These are phyloP conservation scores for Dactylellina leptospora DNA, from an alignment of 2,329 filamentous ascomycete genomes.

Conservation along the genomic window DNA sequence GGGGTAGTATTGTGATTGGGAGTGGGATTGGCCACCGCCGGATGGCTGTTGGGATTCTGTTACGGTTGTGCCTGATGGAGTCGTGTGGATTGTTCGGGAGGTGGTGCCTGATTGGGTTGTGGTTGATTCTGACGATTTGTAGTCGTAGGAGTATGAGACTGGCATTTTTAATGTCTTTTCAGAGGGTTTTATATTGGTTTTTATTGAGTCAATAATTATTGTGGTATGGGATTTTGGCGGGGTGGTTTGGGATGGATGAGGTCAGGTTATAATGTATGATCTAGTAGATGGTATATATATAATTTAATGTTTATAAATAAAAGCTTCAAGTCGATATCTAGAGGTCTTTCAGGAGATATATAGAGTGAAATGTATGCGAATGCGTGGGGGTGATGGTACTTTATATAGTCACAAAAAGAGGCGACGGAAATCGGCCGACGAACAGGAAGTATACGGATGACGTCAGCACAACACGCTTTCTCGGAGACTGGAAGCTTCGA, in stretches of 20 bases:
- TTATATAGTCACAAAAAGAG: too few relatives aligned
- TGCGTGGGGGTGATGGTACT: too few relatives aligned
- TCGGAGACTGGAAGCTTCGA: too few relatives aligned
- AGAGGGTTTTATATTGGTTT: not conserved
- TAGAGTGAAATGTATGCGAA: too few relatives aligned
- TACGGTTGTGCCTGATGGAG: conserved; percentile 38
- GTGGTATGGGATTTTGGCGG: not conserved
- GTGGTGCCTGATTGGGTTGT: conserved; percentile 20
- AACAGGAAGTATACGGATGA: conserved; percentile 12
- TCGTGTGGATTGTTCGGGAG: conserved; percentile 46
- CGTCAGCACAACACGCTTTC: conserved; percentile 22
- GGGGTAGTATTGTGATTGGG: conserved; percentile 9
- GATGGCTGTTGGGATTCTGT: conserved; percentile 17
- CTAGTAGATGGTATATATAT: too few relatives aligned
- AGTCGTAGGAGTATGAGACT: conserved; percentile 43
- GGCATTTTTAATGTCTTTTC: conserved; percentile 14
- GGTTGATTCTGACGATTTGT: conserved; percentile 27
- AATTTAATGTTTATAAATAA: too few relatives aligned
- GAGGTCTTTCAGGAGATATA: too few relatives aligned
- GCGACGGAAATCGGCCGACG: too few relatives aligned
- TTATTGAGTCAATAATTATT: not conserved
- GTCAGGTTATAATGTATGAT: not conserved
- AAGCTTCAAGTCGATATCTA: too few relatives aligned
- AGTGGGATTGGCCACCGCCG: conserved; percentile 8
- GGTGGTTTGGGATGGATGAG: not conserved